Evolutionary conservation across 441 rosid genomes (phyloP).

Genomic region (Populus hybrid): DNA sequence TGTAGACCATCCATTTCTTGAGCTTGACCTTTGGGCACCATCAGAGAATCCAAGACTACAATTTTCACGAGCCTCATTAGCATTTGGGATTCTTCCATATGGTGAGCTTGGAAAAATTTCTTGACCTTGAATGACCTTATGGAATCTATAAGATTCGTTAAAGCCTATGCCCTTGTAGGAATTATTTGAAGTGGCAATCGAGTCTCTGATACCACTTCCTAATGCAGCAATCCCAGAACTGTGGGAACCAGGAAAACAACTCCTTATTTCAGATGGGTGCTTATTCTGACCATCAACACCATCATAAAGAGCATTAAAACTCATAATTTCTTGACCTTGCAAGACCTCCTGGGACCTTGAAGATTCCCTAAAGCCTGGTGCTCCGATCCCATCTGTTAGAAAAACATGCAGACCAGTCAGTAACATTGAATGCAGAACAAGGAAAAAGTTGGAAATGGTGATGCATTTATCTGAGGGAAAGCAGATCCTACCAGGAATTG

Average conservation of each 20-base stretch:
- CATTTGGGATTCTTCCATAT: conserved; percentile 28
- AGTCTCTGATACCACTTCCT: conserved; percentile 32
- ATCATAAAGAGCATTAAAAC: conserved; percentile 54
- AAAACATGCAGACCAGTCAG: too few species aligned
- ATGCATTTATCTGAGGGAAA: too few species aligned
- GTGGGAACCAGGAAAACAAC: conserved; percentile 36
- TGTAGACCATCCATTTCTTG: conserved; percentile 58
- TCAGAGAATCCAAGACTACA: conserved; percentile 41
- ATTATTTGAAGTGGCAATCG: conserved; percentile 22
- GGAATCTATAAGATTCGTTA: conserved; percentile 63
- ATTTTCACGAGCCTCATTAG: conserved; percentile 33
- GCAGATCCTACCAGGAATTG: too few species aligned
- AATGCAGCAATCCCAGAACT: conserved; percentile 28
- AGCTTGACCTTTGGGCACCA: conserved; percentile 36
- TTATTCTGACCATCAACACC: conserved; percentile 45
- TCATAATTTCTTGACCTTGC: conserved; percentile 99
- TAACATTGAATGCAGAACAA: too few species aligned
- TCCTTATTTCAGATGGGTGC: conserved; percentile 36
- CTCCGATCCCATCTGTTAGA: too few species aligned
- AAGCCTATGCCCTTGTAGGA: conserved; percentile 49
- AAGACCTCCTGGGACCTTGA: too few species aligned
- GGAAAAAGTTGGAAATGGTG: too few species aligned
- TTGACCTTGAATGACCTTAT: conserved; percentile 77
- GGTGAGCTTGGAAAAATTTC: conserved; percentile 27
- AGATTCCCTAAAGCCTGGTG: too few species aligned